A percentile compares a stretch with the other conserved stretches of the same genome.
phyloP scores from a whole-genome alignment of 441 rosid genomes.

The Caryocar brasiliense region DNA sequence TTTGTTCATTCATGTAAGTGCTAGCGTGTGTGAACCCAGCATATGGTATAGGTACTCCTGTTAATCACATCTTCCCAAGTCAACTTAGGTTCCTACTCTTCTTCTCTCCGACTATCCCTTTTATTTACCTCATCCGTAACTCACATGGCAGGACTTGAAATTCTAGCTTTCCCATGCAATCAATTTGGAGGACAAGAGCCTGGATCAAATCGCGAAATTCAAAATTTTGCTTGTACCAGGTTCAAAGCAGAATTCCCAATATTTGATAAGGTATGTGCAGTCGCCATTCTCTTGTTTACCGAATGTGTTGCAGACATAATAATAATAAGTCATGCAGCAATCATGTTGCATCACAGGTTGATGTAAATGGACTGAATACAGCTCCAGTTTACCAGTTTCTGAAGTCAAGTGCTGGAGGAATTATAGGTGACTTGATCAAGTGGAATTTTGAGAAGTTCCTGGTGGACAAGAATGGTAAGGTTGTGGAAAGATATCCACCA shows the following conservation, averaged over 20 bases:
- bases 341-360: conserved; percentile 35
- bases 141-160: conserved; percentile 42
- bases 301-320: not conserved
- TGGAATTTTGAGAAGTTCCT: conserved; percentile 82
- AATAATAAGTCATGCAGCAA: not conserved
- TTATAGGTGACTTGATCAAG: conserved; percentile 52
- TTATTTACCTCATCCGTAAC: not conserved
- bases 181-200: conserved; percentile 75
- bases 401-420: conserved; percentile 61
- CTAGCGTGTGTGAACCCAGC: no score
- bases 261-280: conserved; percentile 49
- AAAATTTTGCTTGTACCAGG: conserved; percentile 58
- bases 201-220: conserved; percentile 56
- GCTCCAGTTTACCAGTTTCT: conserved; percentile 59
- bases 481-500: conserved; percentile 63
- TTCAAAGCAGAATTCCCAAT: conserved; percentile 75
- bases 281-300: not conserved
- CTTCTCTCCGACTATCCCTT: not conserved
- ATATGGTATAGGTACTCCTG: no score
- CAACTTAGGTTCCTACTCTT: not conserved
- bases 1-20: no score
- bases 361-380: conserved; percentile 62
- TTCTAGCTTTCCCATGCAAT: conserved; percentile 73
- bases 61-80: no score
- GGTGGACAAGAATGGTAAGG: conserved; percentile 63